Evolutionary conservation across 441 rosid genomes (phyloP), one percentile per base, ranked within the genome.

Genomic region (Metrosideros polymorpha): DNA sequence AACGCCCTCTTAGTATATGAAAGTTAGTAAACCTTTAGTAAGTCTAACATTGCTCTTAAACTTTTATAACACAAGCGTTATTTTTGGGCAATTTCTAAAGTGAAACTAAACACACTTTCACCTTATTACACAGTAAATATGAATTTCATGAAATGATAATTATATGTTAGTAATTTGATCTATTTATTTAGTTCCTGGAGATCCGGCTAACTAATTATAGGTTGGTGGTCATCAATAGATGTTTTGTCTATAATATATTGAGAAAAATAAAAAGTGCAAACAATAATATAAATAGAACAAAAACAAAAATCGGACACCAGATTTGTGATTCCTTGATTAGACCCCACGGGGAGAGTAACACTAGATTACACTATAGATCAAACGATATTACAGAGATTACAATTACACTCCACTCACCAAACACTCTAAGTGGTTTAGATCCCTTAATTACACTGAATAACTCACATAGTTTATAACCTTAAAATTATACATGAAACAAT

Each of bases 341-440:
- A n/a, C n/a, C n/a, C n/a, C n/a, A 54, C n/a, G 0, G 0, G 57
- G 0, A 54, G 5, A 54, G 1, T 7, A 54, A 54, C 27, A 53
- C 56, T 19, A 53, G 56, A 53, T 19, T 8, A 53, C 27, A 54
- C 1, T 22, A 24, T 17, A 22, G 9, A 54, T 54, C 9, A 54
- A 7, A 27, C 24, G 24, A 54, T 54, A 54, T 24, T 54, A 0
- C 12, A 24, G 24, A 22, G 22, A 24, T 54, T 54, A 0, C n/a
- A 54, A 22, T 54, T 12, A 54, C 57, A 55, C 13, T 25, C 14
- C 5, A 25, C 6, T 55, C 25, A 55, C 14, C 59, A 55, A 55
- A 55, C 2, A 25, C 3, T 25, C 0, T 25, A 3, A 55, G 59
- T 55, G 59, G 29, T 55, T 53, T 19, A 6, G 13, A 55, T n/a